Conservation (phyloP, 345 rosid genomes). For the Odontarrhena argentea region DNA sequence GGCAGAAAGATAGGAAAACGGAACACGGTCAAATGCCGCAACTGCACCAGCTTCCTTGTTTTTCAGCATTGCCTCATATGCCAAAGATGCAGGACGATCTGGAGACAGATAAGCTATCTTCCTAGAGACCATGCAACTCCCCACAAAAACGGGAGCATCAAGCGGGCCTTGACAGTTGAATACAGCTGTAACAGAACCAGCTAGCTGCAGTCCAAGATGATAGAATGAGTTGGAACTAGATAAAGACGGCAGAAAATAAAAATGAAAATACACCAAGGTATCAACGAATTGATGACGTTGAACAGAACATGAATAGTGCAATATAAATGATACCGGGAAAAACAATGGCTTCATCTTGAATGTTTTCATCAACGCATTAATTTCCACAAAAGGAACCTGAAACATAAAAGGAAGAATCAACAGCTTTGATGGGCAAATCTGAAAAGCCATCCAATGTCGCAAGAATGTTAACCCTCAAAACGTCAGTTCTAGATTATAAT, state of each 20-base stretch:
- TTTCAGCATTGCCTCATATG: slow-evolving; percentile 83
- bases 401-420: slow-evolving; percentile 29
- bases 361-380: slow-evolving; percentile 88
- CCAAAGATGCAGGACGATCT: slow-evolving; percentile 70
- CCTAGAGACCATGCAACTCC: slow-evolving; percentile 94
- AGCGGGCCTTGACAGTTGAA: slow-evolving; percentile 98
- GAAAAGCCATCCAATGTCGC: slow-evolving; percentile 8
- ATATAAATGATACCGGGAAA: slow-evolving; percentile 68
- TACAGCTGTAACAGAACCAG: slow-evolving; percentile 95
- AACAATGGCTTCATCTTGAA: slow-evolving; percentile 87
- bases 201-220: slow-evolving; percentile 67
- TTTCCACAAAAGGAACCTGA: slow-evolving; percentile 92
- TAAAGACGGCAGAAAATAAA: neutral
- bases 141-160: slow-evolving; percentile 95
- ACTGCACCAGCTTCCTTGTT: slow-evolving; percentile 97
- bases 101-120: slow-evolving; percentile 68
- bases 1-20: slow-evolving; percentile 94
- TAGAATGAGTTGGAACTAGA: slow-evolving; percentile 23
- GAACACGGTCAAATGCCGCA: slow-evolving; percentile 97
- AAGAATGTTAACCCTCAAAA: slow-evolving; percentile 11
- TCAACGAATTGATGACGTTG: neutral
- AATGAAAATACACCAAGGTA: neutral
- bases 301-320: slow-evolving; percentile 21
- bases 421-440: slow-evolving; percentile 1
- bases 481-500: neutral